Conservation (phyloP, 108 stramenopile species). For the Nitzschia sp. region DNA sequence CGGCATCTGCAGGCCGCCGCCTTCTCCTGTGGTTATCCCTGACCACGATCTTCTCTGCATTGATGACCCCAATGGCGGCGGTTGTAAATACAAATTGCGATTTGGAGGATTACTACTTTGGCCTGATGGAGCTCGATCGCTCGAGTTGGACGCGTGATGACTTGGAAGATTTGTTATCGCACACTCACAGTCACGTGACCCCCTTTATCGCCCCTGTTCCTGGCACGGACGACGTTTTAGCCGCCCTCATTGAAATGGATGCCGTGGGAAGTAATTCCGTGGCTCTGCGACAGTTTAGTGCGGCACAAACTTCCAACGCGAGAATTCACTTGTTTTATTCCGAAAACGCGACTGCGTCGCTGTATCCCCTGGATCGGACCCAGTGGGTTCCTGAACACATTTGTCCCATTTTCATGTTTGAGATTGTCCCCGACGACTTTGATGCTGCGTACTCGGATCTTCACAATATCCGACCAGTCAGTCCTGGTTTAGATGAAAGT, state of each 20-base stretch:
- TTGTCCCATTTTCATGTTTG: neutral
- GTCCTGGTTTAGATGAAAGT: constrained; percentile 9
- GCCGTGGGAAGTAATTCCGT: neutral
- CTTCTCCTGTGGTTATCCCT: too few relatives aligned
- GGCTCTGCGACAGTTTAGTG: too few relatives aligned
- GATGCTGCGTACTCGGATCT: constrained; percentile 24
- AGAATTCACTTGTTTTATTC: constrained; percentile 4
- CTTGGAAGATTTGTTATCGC: neutral
- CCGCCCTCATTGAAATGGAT: constrained; percentile 10
- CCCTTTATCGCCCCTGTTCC: neutral
- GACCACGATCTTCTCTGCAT: too few relatives aligned
- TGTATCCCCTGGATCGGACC: constrained; percentile 10
- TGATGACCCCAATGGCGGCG: too few relatives aligned
- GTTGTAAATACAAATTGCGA: neutral
- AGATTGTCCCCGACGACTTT: neutral
- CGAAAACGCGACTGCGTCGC: neutral
- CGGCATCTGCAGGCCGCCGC: too few relatives aligned
- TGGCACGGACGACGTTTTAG: neutral
- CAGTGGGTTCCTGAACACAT: constrained; percentile 17
- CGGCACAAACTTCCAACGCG: too few relatives aligned
- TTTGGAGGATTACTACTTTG: neutral
- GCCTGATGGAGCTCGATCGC: neutral
- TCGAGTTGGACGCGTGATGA: constrained; percentile 6
- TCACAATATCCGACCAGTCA: constrained; percentile 22
- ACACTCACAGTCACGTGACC: constrained; percentile 1